These are phyloP conservation scores for Corylus americana DNA, from an alignment of 306 rosid species.

Conservation along the genomic window DNA sequence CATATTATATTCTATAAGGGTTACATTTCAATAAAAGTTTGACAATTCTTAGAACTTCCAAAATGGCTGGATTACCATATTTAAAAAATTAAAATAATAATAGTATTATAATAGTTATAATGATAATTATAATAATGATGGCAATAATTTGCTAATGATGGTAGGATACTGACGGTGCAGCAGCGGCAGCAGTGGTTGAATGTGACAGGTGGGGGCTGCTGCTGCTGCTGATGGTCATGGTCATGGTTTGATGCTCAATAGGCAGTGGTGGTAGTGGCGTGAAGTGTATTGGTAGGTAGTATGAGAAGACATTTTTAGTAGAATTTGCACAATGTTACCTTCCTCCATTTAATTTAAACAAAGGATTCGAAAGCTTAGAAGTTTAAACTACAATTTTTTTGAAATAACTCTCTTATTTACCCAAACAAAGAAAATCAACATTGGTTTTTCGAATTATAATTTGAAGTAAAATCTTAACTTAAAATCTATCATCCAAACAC, in stretches of 20 bases:
- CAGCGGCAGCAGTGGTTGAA: too few species aligned
- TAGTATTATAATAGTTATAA: background rate
- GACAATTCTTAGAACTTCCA: background rate
- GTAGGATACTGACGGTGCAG: background rate
- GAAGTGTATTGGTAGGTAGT: background rate
- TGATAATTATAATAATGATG: background rate
- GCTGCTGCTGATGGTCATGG: too few species aligned
- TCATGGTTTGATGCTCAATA: too few species aligned
- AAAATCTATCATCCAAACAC: background rate
- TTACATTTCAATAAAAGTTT: too few species aligned
- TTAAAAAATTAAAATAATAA: background rate
- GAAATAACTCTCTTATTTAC: too few species aligned
- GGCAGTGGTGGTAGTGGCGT: background rate
- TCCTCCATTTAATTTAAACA: background rate
- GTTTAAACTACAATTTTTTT: too few species aligned
- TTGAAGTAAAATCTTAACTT: background rate
- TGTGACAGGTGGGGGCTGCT: too few species aligned
- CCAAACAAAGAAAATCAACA: background rate
- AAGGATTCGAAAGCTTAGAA: too few species aligned
- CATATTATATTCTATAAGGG: constrained; percentile 9
- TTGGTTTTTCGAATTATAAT: background rate
- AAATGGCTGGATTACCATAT: background rate
- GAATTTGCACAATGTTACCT: background rate
- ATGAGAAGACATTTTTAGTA: background rate
- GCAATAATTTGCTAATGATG: background rate